These are phyloP conservation scores for Medicago ruthenica DNA, from an alignment of 306 rosid species.

Conservation along the genomic window DNA sequence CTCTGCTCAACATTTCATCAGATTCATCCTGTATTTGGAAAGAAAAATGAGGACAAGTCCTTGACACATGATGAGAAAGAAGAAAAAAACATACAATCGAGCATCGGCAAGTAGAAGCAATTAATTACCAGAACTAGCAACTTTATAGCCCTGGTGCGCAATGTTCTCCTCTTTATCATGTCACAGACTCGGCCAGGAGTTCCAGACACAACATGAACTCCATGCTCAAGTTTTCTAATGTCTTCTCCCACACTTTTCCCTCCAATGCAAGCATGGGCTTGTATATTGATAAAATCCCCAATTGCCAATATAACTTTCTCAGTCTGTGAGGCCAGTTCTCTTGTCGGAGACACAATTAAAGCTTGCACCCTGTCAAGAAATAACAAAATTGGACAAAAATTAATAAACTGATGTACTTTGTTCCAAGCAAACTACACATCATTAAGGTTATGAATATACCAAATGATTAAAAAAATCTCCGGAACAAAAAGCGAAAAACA, in stretches of 20 bases:
- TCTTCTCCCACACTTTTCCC: slow-evolving; percentile 98
- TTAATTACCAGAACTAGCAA: slow-evolving; percentile 72
- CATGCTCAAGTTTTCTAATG: slow-evolving; percentile 90
- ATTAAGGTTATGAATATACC: not conserved
- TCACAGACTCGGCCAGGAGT: slow-evolving; percentile 99
- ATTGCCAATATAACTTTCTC: slow-evolving; percentile 91
- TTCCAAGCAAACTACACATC: slow-evolving; percentile 1
- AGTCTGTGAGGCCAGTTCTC: slow-evolving; percentile 95
- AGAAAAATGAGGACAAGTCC: slow-evolving; percentile 8
- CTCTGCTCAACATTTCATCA: slow-evolving; percentile 99
- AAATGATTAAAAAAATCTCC: not conserved
- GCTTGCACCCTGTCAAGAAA: slow-evolving; percentile 72
- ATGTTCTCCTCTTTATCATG: slow-evolving; percentile 96
- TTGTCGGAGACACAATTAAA: slow-evolving; percentile 91
- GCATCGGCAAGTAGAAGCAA: slow-evolving; percentile 8
- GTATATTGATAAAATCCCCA: slow-evolving; percentile 89
- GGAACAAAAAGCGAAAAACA: not conserved
- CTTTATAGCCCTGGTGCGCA: slow-evolving; percentile 92
- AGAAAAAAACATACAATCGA: not conserved
- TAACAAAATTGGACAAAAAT: not conserved
- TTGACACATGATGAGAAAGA: not conserved
- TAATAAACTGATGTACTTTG: not conserved
- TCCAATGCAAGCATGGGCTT: slow-evolving; percentile 92
- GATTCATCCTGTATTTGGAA: slow-evolving; percentile 77
- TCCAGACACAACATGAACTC: slow-evolving; percentile 98